Evolutionary conservation across 2,329 filamentous ascomycete genomes (phyloP).

Genomic region (Scedosporium boydii): DNA sequence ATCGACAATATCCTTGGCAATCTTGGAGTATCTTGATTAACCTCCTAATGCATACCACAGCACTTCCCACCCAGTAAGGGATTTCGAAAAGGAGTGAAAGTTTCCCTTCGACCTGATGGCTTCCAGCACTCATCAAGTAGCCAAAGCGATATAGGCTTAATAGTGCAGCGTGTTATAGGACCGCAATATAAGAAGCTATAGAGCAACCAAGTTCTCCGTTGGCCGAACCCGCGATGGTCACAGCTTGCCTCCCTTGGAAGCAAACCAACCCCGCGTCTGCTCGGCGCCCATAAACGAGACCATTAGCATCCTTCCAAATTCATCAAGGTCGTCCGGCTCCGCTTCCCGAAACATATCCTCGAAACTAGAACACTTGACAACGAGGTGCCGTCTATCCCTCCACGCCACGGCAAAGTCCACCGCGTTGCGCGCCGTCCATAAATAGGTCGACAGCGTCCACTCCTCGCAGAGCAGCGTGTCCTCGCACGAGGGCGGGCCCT

Average conservation of each 20-base stretch:
- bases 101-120: not conserved
- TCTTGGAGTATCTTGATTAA: no score
- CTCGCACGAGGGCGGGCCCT: conserved; percentile 17
- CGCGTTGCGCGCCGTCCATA: conserved; percentile 26
- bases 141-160: not conserved
- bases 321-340: conserved; percentile 30
- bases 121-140: not conserved
- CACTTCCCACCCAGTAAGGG: no score
- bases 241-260: conserved; percentile 2
- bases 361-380: conserved; percentile 21
- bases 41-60: no score
- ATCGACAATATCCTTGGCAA: no score
- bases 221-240: not conserved
- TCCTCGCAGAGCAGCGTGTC: conserved; percentile 22
- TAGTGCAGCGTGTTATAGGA: not conserved
- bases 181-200: not conserved
- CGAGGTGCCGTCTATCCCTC: conserved; percentile 23
- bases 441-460: conserved; percentile 27
- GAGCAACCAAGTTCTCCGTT: not conserved
- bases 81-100: not conserved
- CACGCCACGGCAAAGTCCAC: conserved; percentile 26
- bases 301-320: conserved; percentile 26
- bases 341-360: conserved; percentile 20
- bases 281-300: conserved; percentile 6
- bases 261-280: conserved; percentile 9